Conservation (phyloP, 768 basidiomycete genomes). For the Podaxis sp. region DNA sequence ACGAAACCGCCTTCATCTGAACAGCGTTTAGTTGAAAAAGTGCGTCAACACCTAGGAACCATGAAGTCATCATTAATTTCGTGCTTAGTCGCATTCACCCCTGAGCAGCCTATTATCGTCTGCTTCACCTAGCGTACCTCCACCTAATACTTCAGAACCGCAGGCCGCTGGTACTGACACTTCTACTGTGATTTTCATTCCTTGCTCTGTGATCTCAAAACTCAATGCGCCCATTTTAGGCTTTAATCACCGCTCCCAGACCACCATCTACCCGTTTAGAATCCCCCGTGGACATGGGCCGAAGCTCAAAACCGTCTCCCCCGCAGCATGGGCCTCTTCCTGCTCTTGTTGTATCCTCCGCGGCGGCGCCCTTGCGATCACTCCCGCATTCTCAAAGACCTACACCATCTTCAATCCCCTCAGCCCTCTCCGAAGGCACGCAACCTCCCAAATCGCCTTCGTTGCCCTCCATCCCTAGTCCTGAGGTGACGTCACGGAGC, state of each 20-base stretch:
- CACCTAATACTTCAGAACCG: neutral
- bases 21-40: neutral
- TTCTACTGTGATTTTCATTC: neutral
- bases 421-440: neutral
- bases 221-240: neutral
- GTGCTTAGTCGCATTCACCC: constrained; percentile 1
- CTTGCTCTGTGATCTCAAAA: neutral
- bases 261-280: neutral
- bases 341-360: neutral
- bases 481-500: neutral
- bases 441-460: constrained; percentile 6
- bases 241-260: neutral
- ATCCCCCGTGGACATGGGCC: neutral
- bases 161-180: neutral
- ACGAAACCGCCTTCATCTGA: neutral
- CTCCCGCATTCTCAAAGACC: neutral
- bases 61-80: neutral
- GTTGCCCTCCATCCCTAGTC: neutral
- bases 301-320: neutral
- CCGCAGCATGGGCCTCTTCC: neutral
- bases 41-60: neutral
- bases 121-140: constrained; percentile 1
- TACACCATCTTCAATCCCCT: neutral
- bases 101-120: neutral
- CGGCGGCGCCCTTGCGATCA: neutral